phyloP scores from a whole-genome alignment of 805 yeast genomes.

The Barnettozyma wickerhamii region DNA sequence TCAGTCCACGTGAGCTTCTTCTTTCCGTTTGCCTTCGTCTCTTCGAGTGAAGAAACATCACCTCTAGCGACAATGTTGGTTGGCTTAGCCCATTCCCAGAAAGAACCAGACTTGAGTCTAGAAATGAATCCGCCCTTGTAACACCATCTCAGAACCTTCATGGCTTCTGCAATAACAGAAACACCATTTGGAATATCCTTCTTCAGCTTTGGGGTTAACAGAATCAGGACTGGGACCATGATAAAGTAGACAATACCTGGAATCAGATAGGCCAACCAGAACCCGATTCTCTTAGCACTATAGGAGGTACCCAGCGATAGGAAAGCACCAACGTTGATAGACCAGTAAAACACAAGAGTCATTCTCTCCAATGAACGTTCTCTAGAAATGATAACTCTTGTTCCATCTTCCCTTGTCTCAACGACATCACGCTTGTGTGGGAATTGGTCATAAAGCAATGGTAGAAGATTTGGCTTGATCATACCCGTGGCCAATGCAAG shows the following conservation, averaged over 20 bases:
- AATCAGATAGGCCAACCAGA: slow-evolving; percentile 68
- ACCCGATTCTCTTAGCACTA: slow-evolving; percentile 58
- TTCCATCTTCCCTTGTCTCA: slow-evolving; percentile 53
- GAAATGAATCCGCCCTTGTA: slow-evolving; percentile 36
- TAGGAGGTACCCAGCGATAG: slow-evolving; percentile 73
- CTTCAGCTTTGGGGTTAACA: slow-evolving; percentile 22
- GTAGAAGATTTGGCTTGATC: slow-evolving; percentile 63
- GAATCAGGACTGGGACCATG: slow-evolving; percentile 42
- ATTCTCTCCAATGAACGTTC: slow-evolving; percentile 64
- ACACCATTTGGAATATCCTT: slow-evolving; percentile 23
- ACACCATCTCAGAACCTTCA: slow-evolving; percentile 37
- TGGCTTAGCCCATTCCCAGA: slow-evolving; percentile 59
- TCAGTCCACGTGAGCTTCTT: slow-evolving; percentile 48
- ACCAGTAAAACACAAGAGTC: slow-evolving; percentile 69
- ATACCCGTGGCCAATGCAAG: slow-evolving; percentile 79
- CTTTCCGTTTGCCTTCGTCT: slow-evolving; percentile 17
- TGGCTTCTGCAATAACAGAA: slow-evolving; percentile 40
- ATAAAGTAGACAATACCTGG: slow-evolving; percentile 56
- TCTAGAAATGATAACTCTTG: slow-evolving; percentile 63
- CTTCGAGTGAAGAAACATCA: slow-evolving; percentile 18
- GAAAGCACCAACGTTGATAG: slow-evolving; percentile 70
- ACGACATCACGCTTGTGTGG: slow-evolving; percentile 56
- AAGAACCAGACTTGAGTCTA: slow-evolving; percentile 35
- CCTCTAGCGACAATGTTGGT: slow-evolving; percentile 41
- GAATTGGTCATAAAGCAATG: slow-evolving; percentile 70